Conservation (phyloP, 345 rosid genomes). For the Arabis hirsuta region DNA sequence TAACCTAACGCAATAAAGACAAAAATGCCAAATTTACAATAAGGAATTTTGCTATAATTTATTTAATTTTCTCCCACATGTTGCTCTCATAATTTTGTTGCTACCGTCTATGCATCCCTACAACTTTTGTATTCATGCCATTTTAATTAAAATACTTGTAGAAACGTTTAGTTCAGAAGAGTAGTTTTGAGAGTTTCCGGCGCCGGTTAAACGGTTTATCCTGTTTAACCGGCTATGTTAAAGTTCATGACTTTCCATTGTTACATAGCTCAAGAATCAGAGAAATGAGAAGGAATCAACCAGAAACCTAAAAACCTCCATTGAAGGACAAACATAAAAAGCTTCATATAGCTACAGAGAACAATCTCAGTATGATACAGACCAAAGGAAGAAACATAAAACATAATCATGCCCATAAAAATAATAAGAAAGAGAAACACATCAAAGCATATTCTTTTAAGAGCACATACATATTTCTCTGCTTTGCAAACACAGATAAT, state of each 20-base stretch:
- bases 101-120: background rate
- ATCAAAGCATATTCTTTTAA: slow-evolving; percentile 29
- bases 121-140: background rate
- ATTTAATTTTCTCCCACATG: background rate
- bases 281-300: background rate
- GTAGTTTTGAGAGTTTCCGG: background rate
- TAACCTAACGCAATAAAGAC: background rate
- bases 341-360: slow-evolving; percentile 32
- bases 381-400: slow-evolving; percentile 19
- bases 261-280: background rate
- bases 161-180: background rate
- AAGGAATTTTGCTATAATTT: background rate
- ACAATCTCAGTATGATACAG: slow-evolving; percentile 40
- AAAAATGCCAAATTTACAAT: background rate
- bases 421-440: slow-evolving; percentile 29
- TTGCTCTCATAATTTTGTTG: background rate
- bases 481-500: slow-evolving; percentile 35
- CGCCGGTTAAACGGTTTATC: background rate
- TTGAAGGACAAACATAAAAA: background rate
- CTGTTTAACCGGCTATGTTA: background rate
- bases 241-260: slow-evolving; percentile 9
- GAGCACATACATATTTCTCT: slow-evolving; percentile 30
- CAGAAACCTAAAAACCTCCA: background rate
- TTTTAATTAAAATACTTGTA: background rate
- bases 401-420: slow-evolving; percentile 27